Base-by-base conservation (phyloP, 1,284 basidiomycete genomes). In the Inonotus hispidus region DNA sequence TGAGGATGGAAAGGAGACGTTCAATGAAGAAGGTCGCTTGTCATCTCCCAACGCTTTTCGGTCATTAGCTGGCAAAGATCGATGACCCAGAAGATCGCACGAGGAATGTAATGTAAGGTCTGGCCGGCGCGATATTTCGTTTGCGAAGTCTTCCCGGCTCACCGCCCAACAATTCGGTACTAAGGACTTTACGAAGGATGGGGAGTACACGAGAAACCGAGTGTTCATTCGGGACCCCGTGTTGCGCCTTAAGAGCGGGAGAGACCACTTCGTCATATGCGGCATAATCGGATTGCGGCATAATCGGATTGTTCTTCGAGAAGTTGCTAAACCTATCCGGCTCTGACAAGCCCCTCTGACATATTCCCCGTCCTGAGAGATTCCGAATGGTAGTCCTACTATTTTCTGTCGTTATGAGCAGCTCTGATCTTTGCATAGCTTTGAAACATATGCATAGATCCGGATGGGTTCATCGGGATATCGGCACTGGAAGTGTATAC, bases 71-170 rank as follows among this genome's bases (percentile, higher is more conserved):
- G 14, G 58, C 54, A 1, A 41, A 10, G 3, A 38, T 53, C 2
- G 50, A 45, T 16, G 41, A 43, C 7, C 19, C 10, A 21, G 49
- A 54, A 27, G 58, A 59, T 27, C 58, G 54, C 35, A 59, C 58
- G 56, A 25, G 11, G 10, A 39, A 1, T 16, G 16, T 11, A 10
- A 39, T 39, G n/a, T n/a, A n/a, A n/a, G n/a, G 38, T 11, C 16
- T 10, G 11, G 38, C 2, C 11, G 38, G 38, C 16, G 10, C 38
- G 10, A 10, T 10, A 10, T 16, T 2, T 39, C 38, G 38, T 39
- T 39, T 16, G 16, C 11, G 16, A 10, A 39, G 16, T 11, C 38
- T 3, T 39, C 16, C 16, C 10, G 16, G 38, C 11, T 39, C n/a
- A n/a, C n/a, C n/a, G n/a, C n/a, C n/a, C n/a, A n/a, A n/a, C n/a